Percentiles rank a stretch among this genome's conserved stretches.
These are phyloP conservation scores for Nakazawaea holstii DNA, from an alignment of 805 yeast genomes.

Conservation along the genomic window DNA sequence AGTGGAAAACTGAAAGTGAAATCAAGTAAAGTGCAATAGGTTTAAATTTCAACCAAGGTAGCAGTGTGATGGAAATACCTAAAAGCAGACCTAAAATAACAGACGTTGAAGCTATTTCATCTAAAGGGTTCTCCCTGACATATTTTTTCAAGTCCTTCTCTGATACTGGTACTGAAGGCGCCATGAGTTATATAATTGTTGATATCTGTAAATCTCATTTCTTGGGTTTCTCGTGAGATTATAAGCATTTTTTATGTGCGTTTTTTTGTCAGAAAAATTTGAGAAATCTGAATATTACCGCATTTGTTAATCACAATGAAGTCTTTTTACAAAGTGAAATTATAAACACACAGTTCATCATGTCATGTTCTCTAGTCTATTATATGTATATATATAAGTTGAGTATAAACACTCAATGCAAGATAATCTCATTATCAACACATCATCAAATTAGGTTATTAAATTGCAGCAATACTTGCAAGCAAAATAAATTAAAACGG, in stretches of 20 bases:
- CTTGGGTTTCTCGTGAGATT: neutral
- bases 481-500: too few species aligned
- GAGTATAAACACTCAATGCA: neutral
- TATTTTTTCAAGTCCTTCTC: neutral
- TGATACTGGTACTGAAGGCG: neutral
- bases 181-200: neutral
- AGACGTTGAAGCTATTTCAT: constrained; percentile 39
- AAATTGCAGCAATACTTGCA: too few species aligned
- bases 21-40: constrained; percentile 44
- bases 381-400: neutral
- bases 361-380: too few species aligned
- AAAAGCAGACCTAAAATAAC: constrained; percentile 35
- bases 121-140: constrained; percentile 33
- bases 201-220: neutral
- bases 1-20: constrained; percentile 61
- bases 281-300: neutral
- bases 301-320: neutral
- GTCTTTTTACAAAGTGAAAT: neutral
- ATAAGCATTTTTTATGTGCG: too few species aligned
- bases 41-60: constrained; percentile 24
- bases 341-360: neutral
- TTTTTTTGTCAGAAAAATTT: neutral
- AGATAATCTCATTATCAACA: too few species aligned
- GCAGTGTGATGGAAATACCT: constrained; percentile 31
- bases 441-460: too few species aligned